phyloP scores from a whole-genome alignment of 768 basidiomycete species.

The Mycena leptocephala region DNA sequence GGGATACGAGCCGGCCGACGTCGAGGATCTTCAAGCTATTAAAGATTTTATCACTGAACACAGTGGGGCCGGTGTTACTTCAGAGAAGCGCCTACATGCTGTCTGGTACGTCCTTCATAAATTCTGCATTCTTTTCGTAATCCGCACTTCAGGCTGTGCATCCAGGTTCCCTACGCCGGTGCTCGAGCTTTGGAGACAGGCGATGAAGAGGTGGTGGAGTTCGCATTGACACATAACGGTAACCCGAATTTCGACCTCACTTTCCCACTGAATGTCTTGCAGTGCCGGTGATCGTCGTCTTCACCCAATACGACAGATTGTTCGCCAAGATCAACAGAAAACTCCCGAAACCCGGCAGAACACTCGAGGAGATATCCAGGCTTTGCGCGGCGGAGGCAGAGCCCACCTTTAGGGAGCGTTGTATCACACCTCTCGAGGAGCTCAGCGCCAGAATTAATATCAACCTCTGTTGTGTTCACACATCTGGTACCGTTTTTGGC shows the following conservation, averaged over 20 bases:
- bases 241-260: neutral
- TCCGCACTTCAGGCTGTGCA: slow-evolving; percentile 5
- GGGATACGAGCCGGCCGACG: slow-evolving; percentile 16
- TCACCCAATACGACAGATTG: slow-evolving; percentile 8
- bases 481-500: slow-evolving; percentile 9
- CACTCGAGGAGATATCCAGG: neutral
- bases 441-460: neutral
- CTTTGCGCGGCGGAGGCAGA: slow-evolving; percentile 1
- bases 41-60: neutral
- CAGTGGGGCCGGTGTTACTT: neutral
- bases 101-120: neutral
- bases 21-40: neutral
- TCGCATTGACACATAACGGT: neutral
- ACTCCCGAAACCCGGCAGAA: neutral
- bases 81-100: neutral
- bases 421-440: neutral
- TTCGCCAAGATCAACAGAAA: neutral
- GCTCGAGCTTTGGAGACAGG: slow-evolving; percentile 6
- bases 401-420: neutral
- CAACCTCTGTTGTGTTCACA: neutral
- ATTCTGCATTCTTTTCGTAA: neutral
- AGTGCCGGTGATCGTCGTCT: slow-evolving; percentile 10
- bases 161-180: slow-evolving; percentile 6
- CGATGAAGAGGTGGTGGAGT: slow-evolving; percentile 6
- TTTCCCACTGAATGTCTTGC: neutral